phyloP scores from a whole-genome alignment of 2,329 filamentous ascomycete genomes.

The Fusarium sp. region DNA sequence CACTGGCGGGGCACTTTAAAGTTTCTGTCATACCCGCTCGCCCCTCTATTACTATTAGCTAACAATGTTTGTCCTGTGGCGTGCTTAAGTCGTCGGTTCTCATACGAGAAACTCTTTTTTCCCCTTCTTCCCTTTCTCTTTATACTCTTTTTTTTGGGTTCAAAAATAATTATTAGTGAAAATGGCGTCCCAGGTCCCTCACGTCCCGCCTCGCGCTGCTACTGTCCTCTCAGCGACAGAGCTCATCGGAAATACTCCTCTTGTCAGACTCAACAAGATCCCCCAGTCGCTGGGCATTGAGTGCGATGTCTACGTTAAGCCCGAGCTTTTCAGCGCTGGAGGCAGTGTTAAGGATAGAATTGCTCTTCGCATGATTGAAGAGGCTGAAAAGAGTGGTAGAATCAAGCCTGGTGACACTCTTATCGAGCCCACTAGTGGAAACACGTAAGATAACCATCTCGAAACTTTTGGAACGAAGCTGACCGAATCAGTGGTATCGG shows the following conservation, averaged over 20 bases:
- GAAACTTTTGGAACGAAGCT: not conserved
- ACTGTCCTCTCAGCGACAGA: constrained; percentile 76
- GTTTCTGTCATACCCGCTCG: constrained; percentile 34
- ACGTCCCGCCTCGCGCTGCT: constrained; percentile 50
- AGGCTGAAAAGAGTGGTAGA: constrained; percentile 88
- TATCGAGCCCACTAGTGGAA: constrained; percentile 97
- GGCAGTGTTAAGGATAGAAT: constrained; percentile 96
- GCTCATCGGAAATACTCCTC: constrained; percentile 95
- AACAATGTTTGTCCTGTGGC: constrained; percentile 42
- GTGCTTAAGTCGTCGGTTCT: constrained; percentile 37
- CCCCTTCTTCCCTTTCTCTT: not conserved
- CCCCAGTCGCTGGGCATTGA: constrained; percentile 91
- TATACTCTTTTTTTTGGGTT: not conserved
- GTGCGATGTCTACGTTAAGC: constrained; percentile 89
- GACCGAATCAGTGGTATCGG: constrained; percentile 78
- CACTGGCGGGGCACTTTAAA: constrained; percentile 47
- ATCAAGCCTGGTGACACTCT: constrained; percentile 98
- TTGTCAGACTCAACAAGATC: constrained; percentile 92
- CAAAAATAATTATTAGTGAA: not conserved
- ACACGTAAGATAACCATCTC: constrained; percentile 69
- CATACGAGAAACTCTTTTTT: constrained; percentile 30
- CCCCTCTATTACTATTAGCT: constrained; percentile 23
- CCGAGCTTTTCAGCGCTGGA: constrained; percentile 93
- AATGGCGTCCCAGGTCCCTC: constrained; percentile 49
- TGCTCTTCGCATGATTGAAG: constrained; percentile 96